phyloP scores from a whole-genome alignment of 257 asterid species.

The Jasminum sambac region DNA sequence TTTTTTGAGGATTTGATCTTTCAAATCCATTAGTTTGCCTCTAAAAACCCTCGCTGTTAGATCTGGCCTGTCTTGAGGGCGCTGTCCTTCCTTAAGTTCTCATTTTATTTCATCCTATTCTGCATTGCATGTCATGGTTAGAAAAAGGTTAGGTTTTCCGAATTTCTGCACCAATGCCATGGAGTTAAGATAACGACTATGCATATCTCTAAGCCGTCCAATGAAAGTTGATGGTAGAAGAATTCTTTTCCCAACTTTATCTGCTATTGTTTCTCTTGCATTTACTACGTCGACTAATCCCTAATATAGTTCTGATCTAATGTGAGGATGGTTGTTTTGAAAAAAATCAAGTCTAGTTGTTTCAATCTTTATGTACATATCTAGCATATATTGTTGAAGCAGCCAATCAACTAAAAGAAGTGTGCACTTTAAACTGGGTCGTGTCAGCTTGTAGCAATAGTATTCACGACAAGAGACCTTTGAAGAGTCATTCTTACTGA shows the following conservation, averaged over 20 bases:
- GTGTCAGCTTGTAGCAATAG: not conserved
- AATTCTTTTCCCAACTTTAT: not conserved
- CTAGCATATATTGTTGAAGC: no score
- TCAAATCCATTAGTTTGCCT: not conserved
- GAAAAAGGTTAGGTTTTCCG: no score
- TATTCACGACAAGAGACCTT: not conserved
- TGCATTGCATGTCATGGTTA: not conserved
- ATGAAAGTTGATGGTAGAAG: not conserved
- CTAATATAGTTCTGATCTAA: no score
- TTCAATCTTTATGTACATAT: no score
- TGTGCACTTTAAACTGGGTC: not conserved
- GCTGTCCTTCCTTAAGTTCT: not conserved
- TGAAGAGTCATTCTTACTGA: not conserved
- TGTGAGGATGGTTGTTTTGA: no score
- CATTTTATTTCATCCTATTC: no score
- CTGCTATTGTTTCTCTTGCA: no score
- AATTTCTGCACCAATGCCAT: not conserved
- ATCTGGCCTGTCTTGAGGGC: not conserved
- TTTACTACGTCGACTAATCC: no score
- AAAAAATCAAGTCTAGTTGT: no score
- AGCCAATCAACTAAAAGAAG: not conserved
- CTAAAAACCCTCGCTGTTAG: not conserved
- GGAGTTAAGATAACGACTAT: not conserved
- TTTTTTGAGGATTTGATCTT: no score
- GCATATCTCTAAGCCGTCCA: not conserved